Evolutionary conservation across 306 rosid species (phyloP).

Genomic region (Lotus japonicus): DNA sequence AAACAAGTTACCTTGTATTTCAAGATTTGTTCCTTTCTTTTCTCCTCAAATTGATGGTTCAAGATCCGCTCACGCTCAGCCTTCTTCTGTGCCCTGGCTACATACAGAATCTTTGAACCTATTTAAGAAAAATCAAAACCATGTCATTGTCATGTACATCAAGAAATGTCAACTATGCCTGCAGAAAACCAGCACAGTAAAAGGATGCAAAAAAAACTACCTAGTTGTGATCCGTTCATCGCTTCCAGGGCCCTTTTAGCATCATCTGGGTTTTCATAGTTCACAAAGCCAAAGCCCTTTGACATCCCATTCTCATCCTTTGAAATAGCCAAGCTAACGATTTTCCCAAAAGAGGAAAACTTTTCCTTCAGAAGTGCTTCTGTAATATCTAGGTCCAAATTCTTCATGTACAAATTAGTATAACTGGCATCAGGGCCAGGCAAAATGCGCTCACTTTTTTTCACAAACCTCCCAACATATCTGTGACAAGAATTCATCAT

Average conservation of each 20-base stretch:
- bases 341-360: slow-evolving; percentile 64
- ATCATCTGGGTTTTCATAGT: slow-evolving; percentile 64
- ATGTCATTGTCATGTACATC: background rate
- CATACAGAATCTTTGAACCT: slow-evolving; percentile 79
- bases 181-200: background rate
- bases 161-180: background rate
- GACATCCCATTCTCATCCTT: slow-evolving; percentile 56
- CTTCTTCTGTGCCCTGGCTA: slow-evolving; percentile 83
- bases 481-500: slow-evolving; percentile 35
- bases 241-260: slow-evolving; percentile 72
- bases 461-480: slow-evolving; percentile 66
- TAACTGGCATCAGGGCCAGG: slow-evolving; percentile 50
- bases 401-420: slow-evolving; percentile 77
- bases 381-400: slow-evolving; percentile 56
- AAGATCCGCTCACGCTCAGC: slow-evolving; percentile 76
- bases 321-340: slow-evolving; percentile 55
- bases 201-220: slow-evolving; percentile 31
- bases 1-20: slow-evolving; percentile 47
- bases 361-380: slow-evolving; percentile 58
- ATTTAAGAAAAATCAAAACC: slow-evolving; percentile 24
- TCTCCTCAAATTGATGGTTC: slow-evolving; percentile 63
- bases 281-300: slow-evolving; percentile 81
- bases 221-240: slow-evolving; percentile 63
- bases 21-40: slow-evolving; percentile 63
- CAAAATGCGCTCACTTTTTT: slow-evolving; percentile 54